These are phyloP conservation scores for Fusarium buharicum DNA, from an alignment of 2,329 filamentous ascomycete species.

Conservation along the genomic window DNA sequence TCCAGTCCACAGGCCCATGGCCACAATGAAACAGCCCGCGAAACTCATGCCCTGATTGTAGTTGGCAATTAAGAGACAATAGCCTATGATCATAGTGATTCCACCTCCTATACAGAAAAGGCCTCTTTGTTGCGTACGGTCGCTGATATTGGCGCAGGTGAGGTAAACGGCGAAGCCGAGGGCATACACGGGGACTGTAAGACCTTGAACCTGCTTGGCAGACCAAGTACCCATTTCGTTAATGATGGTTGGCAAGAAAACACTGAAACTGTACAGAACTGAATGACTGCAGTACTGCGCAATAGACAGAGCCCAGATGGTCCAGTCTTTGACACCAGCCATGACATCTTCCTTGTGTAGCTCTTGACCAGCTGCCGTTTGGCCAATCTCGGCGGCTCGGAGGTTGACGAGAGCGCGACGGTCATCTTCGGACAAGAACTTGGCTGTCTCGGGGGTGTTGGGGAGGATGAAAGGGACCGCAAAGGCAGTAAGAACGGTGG, in stretches of 20 bases:
- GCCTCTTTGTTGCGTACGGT: conserved; percentile 66
- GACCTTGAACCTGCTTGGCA: conserved; percentile 68
- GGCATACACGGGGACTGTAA: conserved; percentile 75
- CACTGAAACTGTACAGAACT: conserved; percentile 74
- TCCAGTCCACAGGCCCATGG: conserved; percentile 62
- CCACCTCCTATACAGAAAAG: conserved; percentile 64
- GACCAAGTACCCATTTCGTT: conserved; percentile 67
- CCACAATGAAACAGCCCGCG: conserved; percentile 70
- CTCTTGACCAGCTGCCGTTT: conserved; percentile 35
- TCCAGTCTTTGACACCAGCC: conserved; percentile 64
- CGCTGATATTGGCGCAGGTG: conserved; percentile 65
- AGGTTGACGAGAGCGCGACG: conserved; percentile 62
- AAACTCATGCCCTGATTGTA: conserved; percentile 68
- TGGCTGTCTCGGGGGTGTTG: conserved; percentile 67
- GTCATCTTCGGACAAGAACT: conserved; percentile 38
- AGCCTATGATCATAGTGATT: conserved; percentile 64
- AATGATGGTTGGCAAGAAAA: conserved; percentile 77
- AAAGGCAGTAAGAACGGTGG: conserved; percentile 62
- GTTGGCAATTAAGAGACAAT: conserved; percentile 66
- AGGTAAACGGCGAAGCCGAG: conserved; percentile 71
- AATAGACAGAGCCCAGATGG: conserved; percentile 68
- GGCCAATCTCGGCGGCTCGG: conserved; percentile 59
- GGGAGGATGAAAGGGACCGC: conserved; percentile 66
- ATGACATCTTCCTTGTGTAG: conserved; percentile 45
- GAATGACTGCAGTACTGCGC: conserved; percentile 71